Base-by-base conservation (phyloP, 164 flowering plant species). In the Chimonanthus praecox region DNA sequence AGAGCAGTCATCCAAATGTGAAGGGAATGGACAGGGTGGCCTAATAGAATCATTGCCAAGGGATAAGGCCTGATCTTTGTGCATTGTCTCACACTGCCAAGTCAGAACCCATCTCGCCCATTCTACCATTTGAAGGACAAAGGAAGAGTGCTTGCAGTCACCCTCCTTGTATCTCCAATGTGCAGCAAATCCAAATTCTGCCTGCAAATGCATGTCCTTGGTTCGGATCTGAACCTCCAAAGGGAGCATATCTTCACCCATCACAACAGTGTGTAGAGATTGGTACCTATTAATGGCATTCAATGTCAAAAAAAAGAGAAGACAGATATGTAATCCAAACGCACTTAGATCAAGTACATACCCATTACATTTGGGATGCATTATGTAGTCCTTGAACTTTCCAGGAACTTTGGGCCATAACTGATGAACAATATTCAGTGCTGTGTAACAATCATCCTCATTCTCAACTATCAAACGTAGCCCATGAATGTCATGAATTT, bases 81-180 rank as follows among this genome's bases (percentile, higher is more conserved):
- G 81, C 89, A 86, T 87, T 15, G 90, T 80, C 83, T 93, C 96
- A 72, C 93, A 93, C 72, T 93, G 94, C 94, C 97, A 92, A 20
- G 89, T 84, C 69, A 90, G 82, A 33, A 85, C 94, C 99, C 99
- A 91, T 51, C 96, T 79, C 1, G 97, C 99, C 98, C 97, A 93
- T 79, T 95, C 97, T 70, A 95, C 98, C 99, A 90, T 93, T 76
- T 93, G 97, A 80, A 93, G 90, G 79, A 91, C 94, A 80, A 80
- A 95, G 1, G 90, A 84, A 1, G 97, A 85, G 76, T 90, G 83
- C 77, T 84, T 69, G 71, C 89, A 80, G 68, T 88, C 98, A 67
- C 92, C 90, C 79, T 95, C 99, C 79, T 95, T 95, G 84, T 95
- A 95, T 74, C 94, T 90, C 99, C 99, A 95, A 71, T 95, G 99